Evolutionary conservation across 768 basidiomycete genomes (phyloP).

Genomic region (Tephrocybe sp.): DNA sequence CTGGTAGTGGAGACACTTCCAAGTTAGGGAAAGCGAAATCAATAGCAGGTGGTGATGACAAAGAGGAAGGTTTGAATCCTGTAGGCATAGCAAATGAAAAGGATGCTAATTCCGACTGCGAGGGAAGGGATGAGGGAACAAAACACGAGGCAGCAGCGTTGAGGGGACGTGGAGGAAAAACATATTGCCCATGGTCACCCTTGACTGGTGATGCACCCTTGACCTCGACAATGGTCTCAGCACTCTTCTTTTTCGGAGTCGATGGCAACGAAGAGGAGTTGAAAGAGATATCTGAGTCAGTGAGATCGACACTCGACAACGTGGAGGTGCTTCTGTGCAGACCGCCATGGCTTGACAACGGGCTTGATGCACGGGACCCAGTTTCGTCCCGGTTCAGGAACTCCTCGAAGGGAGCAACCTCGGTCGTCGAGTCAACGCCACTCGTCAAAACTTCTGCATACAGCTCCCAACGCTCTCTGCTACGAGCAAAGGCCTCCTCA

Average conservation of each 20-base stretch:
- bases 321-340: conserved; percentile 32
- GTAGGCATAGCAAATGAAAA: conserved; percentile 19
- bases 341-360: conserved; percentile 16
- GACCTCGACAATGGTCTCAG: conserved; percentile 33
- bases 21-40: conserved; percentile 51
- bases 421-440: conserved; percentile 6
- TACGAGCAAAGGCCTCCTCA: conserved; percentile 29
- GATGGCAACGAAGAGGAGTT: conserved; percentile 45
- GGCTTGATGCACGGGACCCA: conserved; percentile 17
- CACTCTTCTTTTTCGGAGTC: conserved; percentile 44
- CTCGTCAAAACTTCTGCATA: conserved; percentile 38
- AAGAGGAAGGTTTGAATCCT: conserved; percentile 12
- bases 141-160: conserved; percentile 46
- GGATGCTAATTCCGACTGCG: conserved; percentile 21
- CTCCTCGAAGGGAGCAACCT: conserved; percentile 14
- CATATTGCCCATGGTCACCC: conserved; percentile 15
- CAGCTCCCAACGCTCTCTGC: conserved; percentile 39
- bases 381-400: conserved; percentile 8
- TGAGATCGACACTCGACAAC: conserved; percentile 39
- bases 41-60: conserved; percentile 23
- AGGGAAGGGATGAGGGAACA: conserved; percentile 29
- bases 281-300: conserved; percentile 40
- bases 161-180: conserved; percentile 28
- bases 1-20: conserved; percentile 34
- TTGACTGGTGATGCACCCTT: conserved; percentile 31